These are phyloP conservation scores for Eucalyptus sideroxylon DNA, from an alignment of 345 rosid species.

Conservation along the genomic window DNA sequence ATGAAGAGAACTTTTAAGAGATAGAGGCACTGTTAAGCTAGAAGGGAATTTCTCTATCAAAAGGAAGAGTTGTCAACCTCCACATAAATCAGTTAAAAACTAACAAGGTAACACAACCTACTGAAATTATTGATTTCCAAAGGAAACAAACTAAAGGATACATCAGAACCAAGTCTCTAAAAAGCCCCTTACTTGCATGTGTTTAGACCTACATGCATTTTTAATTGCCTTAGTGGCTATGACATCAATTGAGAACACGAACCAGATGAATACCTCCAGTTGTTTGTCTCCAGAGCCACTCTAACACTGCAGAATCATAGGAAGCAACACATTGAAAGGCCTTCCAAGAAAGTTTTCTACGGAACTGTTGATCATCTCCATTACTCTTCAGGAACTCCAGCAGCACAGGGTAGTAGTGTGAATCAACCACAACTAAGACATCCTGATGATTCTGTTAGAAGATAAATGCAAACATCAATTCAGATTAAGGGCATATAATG, in stretches of 20 bases:
- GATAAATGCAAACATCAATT: neutral
- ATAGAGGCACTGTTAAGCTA: too few relatives aligned
- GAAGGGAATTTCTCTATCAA: too few relatives aligned
- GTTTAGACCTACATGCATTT: neutral
- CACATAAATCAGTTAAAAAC: too few relatives aligned
- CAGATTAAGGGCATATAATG: neutral
- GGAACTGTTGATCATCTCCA: constrained; percentile 50
- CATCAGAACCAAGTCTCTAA: too few relatives aligned
- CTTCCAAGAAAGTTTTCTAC: constrained; percentile 84
- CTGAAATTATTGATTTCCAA: too few relatives aligned
- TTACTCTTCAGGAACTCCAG: constrained; percentile 63
- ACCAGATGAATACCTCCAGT: constrained; percentile 34
- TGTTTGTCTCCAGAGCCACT: constrained; percentile 91
- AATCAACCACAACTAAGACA: constrained; percentile 79
- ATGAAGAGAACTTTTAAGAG: too few relatives aligned
- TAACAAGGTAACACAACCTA: too few relatives aligned
- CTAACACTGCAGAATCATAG: constrained; percentile 91
- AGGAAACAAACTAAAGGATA: too few relatives aligned
- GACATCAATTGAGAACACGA: neutral
- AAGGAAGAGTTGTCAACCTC: too few relatives aligned
- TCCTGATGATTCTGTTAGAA: constrained; percentile 79
- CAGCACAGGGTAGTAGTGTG: constrained; percentile 55
- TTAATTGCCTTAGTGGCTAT: neutral
- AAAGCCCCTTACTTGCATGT: neutral
- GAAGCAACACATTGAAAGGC: constrained; percentile 83